phyloP scores from a whole-genome alignment of 2,329 filamentous ascomycete species.

The Colletotrichum liriopes region DNA sequence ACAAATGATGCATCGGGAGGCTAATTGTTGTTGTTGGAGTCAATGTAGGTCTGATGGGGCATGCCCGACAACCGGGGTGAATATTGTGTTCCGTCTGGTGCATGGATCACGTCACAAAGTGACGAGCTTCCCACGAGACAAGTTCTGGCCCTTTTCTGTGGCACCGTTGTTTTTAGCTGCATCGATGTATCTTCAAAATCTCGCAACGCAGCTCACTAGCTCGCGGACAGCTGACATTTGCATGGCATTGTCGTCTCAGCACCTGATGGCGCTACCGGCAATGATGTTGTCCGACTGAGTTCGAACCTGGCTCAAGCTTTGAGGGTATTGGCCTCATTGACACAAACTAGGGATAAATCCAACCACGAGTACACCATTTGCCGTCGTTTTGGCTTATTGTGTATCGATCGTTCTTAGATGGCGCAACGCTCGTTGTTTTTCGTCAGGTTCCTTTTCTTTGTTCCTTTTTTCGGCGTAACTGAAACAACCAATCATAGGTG shows the following conservation, averaged over 20 bases:
- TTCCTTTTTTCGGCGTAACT: neutral
- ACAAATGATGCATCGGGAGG: neutral
- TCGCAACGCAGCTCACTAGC: neutral
- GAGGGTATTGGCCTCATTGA: neutral
- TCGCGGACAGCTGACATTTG: neutral
- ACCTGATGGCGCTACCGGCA: neutral
- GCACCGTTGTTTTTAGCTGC: neutral
- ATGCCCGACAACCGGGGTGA: neutral
- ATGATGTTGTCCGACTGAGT: neutral
- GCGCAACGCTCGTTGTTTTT: neutral
- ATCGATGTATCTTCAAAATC: neutral
- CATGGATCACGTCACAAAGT: neutral
- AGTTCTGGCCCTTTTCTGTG: neutral
- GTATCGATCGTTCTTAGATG: neutral
- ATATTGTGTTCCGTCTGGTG: neutral
- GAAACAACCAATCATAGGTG: conserved; percentile 26
- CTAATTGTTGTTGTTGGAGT: neutral
- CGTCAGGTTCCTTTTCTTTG: conserved; percentile 21
- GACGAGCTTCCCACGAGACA: neutral
- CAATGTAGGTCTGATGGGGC: neutral
- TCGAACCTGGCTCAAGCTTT: neutral
- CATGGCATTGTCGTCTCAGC: neutral
- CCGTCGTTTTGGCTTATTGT: neutral
- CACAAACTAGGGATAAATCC: neutral
- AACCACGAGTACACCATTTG: neutral